Base-by-base conservation (phyloP, 805 yeast species). In the Yamadazyma endophytica region DNA sequence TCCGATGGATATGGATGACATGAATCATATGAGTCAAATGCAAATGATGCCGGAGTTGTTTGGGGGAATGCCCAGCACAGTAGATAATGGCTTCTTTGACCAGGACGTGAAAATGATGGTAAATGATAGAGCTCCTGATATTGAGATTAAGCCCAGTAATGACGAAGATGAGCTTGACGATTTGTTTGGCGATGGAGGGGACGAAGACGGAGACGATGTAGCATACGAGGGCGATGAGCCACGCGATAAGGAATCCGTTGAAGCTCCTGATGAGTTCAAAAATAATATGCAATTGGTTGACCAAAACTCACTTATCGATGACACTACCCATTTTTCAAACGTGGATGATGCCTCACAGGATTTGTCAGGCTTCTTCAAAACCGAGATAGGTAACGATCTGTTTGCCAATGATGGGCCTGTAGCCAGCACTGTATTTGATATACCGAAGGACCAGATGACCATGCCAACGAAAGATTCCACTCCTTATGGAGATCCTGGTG, bases 401-500 rank as follows among this genome's bases (percentile, higher is more conserved):
- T n/a, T n/a, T n/a, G n/a, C n/a, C n/a, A n/a, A n/a, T n/a, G n/a
- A n/a, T n/a, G n/a, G 9, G n/a, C 22, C 9, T 20, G 27, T 15
- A 13, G 27, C 8, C 9, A 31, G 15, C 12, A 31, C 54, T 1
- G 52, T 47, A 28, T 45, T 73, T 38, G 79, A 77, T 46, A 73
- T 76, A 25, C 82, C 82, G 0, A 61, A 70, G 31, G 75, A 74
- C 36, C 76, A 77, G 43, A 77, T 77, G 70, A 73, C 78, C 7
- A 45, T 74, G 9, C 30, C 33, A 6, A 34, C 26, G 13, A 61
- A 69, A 6, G 41, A 43, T 14, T 30, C 37, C 13, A 54, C 64
- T 2, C 69, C 77, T 2, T 82, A 82, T 44, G 74, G 67, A 28
- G 94, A 84, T 50, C 94, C 94, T 0, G 94, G 94, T 26, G 94